Base-by-base conservation (phyloP, 1,284 basidiomycete genomes). In the Ceratobasidium sp. region DNA sequence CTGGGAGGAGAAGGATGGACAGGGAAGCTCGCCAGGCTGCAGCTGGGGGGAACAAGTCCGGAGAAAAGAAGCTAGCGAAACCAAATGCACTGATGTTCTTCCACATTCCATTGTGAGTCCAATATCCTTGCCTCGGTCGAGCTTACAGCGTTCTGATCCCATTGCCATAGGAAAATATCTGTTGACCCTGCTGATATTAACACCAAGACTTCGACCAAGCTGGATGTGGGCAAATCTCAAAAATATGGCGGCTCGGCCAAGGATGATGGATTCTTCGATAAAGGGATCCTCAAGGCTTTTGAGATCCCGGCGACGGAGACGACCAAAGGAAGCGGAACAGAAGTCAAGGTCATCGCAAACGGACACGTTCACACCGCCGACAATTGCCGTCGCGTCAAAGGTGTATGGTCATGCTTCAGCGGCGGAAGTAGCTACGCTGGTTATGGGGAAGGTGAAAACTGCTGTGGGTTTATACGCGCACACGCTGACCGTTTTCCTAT, bases 61-160 rank as follows among this genome's bases (percentile, higher is more conserved):
- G 81, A 30, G 83, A 79, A 0, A 83, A 81, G 53, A 87, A 85
- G 67, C 83, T 96, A 0, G 92, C 92, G 3, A 96, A 95, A 80
- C 94, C 94, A 1, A 96, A 96, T 77, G 95, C 93, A 0, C 80
- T 96, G 76, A 92, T 94, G 90, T 97, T 96, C 83, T 97, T 96
- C 88, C 95, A 97, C 77, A 97, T 97, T 67, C 95, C 95, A 52
- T 78, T 97, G 84, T 93, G 80, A n/a, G 92, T 87, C 57, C n/a
- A n/a, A n/a, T n/a, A n/a, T n/a, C n/a, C n/a, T n/a, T n/a, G n/a
- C n/a, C n/a, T n/a, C n/a, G n/a, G n/a, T n/a, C n/a, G n/a, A n/a
- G n/a, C n/a, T n/a, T n/a, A n/a, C n/a, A n/a, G n/a, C n/a, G n/a
- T n/a, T n/a, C n/a, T n/a, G n/a, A n/a, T n/a, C n/a, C n/a, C n/a